Conservation (phyloP, 1,284 basidiomycete genomes). For the Ganoderma boninense region DNA sequence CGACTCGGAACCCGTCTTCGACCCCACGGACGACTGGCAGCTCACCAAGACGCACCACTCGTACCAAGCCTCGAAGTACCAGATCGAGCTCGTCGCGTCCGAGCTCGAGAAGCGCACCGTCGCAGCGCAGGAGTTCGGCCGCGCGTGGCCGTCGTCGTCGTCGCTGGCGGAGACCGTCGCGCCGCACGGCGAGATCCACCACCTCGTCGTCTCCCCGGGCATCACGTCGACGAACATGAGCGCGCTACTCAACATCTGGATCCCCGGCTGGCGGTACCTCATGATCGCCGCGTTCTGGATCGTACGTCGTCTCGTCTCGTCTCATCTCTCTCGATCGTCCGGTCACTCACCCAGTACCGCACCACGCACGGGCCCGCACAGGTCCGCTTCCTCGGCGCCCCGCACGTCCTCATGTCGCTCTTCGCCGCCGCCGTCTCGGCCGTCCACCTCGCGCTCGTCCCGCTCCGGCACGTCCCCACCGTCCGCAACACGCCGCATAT, state of each 20-base stretch:
- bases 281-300: slow-evolving; percentile 75
- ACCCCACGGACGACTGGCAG: slow-evolving; percentile 82
- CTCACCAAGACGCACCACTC: slow-evolving; percentile 65
- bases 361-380: slow-evolving; percentile 57
- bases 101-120: slow-evolving; percentile 60
- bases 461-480: slow-evolving; percentile 54
- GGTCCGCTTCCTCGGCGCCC: slow-evolving; percentile 74
- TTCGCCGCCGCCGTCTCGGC: slow-evolving; percentile 73
- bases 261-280: slow-evolving; percentile 40
- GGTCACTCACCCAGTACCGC: background rate
- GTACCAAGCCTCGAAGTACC: slow-evolving; percentile 84
- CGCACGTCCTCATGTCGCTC: slow-evolving; percentile 64
- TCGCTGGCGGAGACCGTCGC: slow-evolving; percentile 21
- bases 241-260: slow-evolving; percentile 30
- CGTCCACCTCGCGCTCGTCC: slow-evolving; percentile 68
- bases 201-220: slow-evolving; percentile 80
- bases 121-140: slow-evolving; percentile 27
- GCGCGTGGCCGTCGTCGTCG: too few relatives aligned
- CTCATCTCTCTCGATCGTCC: background rate
- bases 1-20: slow-evolving; percentile 68
- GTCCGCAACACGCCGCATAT: slow-evolving; percentile 17
- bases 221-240: slow-evolving; percentile 68
- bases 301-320: slow-evolving; percentile 53
- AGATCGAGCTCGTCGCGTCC: slow-evolving; percentile 78
- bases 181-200: slow-evolving; percentile 51